phyloP scores from a whole-genome alignment of 1,284 basidiomycete genomes.

The Trametes polyzona region DNA sequence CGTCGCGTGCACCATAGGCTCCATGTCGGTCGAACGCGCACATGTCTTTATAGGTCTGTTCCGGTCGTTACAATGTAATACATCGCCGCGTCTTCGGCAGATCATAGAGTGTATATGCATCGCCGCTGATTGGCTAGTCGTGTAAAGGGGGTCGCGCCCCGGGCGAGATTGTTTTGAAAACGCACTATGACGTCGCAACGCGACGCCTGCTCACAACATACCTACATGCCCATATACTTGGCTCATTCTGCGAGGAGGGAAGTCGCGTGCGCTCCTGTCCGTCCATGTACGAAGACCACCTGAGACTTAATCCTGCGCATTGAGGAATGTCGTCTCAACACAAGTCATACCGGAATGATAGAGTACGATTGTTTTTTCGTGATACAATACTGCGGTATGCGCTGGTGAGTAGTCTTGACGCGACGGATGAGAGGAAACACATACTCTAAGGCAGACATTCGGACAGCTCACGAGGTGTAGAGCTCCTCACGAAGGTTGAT shows the following conservation, averaged over 20 bases:
- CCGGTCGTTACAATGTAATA: background rate
- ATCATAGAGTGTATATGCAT: too few species aligned
- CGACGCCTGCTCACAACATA: too few species aligned
- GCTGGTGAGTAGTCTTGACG: background rate
- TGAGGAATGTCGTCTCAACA: background rate
- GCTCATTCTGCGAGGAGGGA: too few species aligned
- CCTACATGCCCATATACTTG: too few species aligned
- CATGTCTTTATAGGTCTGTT: background rate
- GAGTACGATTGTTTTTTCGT: constrained; percentile 17
- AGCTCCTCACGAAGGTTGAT: constrained; percentile 38
- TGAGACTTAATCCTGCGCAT: too few species aligned
- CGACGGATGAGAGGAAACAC: background rate
- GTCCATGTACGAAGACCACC: too few species aligned
- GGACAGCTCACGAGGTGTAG: constrained; percentile 32
- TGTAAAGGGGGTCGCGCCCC: too few species aligned
- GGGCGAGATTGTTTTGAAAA: too few species aligned
- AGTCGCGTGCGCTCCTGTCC: too few species aligned
- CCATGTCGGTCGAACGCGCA: background rate
- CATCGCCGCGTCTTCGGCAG: background rate
- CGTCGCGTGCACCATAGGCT: background rate
- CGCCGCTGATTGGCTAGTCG: too few species aligned
- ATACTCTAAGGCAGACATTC: constrained; percentile 18
- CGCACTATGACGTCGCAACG: too few species aligned
- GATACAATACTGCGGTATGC: constrained; percentile 1
- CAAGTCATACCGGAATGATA: background rate